Conservation (phyloP, 2,329 filamentous ascomycete species). For the Cladorrhinum sp. region DNA sequence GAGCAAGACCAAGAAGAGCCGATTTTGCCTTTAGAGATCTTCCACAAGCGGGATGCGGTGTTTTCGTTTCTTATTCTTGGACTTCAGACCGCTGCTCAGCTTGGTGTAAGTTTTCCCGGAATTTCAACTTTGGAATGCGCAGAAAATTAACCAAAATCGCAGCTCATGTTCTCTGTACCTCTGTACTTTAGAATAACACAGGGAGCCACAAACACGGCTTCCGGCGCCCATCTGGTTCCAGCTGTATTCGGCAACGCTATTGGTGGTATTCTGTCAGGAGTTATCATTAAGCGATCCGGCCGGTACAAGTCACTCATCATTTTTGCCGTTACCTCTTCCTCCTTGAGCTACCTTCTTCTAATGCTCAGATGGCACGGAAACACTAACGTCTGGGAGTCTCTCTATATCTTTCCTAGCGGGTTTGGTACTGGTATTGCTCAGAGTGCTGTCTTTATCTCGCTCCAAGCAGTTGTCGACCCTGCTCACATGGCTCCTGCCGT, state of each 20-base stretch:
- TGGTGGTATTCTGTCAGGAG: slow-evolving; percentile 59
- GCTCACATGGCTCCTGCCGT: slow-evolving; percentile 40
- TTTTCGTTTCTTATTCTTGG: slow-evolving; percentile 51
- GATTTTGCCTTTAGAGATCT: slow-evolving; percentile 55
- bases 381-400: slow-evolving; percentile 52
- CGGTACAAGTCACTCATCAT: slow-evolving; percentile 56
- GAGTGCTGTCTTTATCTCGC: slow-evolving; percentile 41
- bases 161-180: slow-evolving; percentile 63
- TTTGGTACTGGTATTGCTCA: slow-evolving; percentile 41
- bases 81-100: slow-evolving; percentile 56
- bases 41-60: slow-evolving; percentile 51
- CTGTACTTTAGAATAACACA: slow-evolving; percentile 67
- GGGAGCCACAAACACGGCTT: slow-evolving; percentile 54
- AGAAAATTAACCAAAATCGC: not conserved
- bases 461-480: slow-evolving; percentile 40
- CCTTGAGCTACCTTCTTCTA: slow-evolving; percentile 51
- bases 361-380: slow-evolving; percentile 58
- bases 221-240: slow-evolving; percentile 61
- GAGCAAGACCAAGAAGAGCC: slow-evolving; percentile 49
- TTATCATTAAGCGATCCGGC: slow-evolving; percentile 56
- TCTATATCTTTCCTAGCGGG: slow-evolving; percentile 57
- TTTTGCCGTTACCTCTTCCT: slow-evolving; percentile 47
- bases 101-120: slow-evolving; percentile 44
- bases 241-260: slow-evolving; percentile 65
- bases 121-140: not conserved